Percentiles rank a stretch among this genome's conserved stretches.
phyloP scores from a whole-genome alignment of 768 basidiomycete species.

The Phaffia tasmanica region DNA sequence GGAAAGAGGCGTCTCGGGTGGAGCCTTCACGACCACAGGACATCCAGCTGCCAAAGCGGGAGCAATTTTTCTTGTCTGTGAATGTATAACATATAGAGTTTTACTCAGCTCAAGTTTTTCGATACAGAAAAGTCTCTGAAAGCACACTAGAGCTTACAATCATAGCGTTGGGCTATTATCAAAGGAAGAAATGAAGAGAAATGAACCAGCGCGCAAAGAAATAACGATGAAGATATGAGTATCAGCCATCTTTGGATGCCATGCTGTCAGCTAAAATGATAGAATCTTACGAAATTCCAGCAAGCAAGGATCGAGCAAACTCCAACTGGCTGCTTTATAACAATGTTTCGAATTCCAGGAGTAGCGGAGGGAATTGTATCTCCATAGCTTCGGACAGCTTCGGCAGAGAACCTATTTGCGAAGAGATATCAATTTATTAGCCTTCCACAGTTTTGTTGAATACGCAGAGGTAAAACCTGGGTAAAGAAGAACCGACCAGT shows the following conservation, averaged over 20 bases:
- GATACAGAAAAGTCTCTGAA: slow-evolving; percentile 54
- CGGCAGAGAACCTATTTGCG: slow-evolving; percentile 53
- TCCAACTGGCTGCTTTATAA: slow-evolving; percentile 75
- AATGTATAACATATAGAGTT: slow-evolving; percentile 44
- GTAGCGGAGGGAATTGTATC: slow-evolving; percentile 67
- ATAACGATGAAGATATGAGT: not conserved
- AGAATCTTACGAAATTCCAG: slow-evolving; percentile 30
- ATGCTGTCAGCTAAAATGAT: not conserved
- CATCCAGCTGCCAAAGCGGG: slow-evolving; percentile 59
- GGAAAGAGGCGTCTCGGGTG: slow-evolving; percentile 89
- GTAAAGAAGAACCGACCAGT: slow-evolving; percentile 34
- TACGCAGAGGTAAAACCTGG: too few relatives aligned
- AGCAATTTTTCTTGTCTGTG: slow-evolving; percentile 35
- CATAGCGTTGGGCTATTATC: slow-evolving; percentile 31
- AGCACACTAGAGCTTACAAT: slow-evolving; percentile 39
- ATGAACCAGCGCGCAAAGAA: slow-evolving; percentile 15
- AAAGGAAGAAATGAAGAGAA: slow-evolving; percentile 12
- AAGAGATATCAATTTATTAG: not conserved
- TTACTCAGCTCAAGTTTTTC: slow-evolving; percentile 58
- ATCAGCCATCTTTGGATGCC: not conserved
- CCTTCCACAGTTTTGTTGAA: not conserved
- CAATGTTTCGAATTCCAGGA: slow-evolving; percentile 62
- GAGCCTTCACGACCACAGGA: slow-evolving; percentile 73
- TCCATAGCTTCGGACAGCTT: slow-evolving; percentile 84
- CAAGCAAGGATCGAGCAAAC: slow-evolving; percentile 38